Evolutionary conservation across 495 filamentous ascomycete species (phyloP).

Genomic region (Talaromyces proteolyticus): DNA sequence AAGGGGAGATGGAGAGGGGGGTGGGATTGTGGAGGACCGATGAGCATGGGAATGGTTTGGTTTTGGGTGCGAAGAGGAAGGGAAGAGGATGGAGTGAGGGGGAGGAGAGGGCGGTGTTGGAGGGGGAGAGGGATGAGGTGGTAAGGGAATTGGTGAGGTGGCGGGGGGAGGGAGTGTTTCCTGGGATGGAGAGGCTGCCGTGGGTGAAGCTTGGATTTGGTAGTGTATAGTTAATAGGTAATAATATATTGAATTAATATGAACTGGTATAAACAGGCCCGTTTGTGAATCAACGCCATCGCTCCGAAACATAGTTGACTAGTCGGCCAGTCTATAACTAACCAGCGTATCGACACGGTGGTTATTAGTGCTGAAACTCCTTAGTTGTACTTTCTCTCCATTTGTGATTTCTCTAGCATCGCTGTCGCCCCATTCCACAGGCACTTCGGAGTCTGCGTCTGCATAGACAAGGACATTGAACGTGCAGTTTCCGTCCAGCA

Average conservation of each 20-base stretch:
- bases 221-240: no score
- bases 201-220: no score
- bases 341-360: conserved; percentile 93
- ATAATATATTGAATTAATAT: no score
- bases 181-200: conserved; percentile 25
- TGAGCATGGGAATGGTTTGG: conserved; percentile 32
- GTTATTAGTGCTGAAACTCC: conserved; percentile 91
- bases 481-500: conserved; percentile 88
- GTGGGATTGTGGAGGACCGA: conserved; percentile 39
- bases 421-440: conserved; percentile 97
- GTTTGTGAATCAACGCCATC: no score
- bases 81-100: conserved; percentile 33
- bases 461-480: conserved; percentile 99
- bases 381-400: conserved; percentile 89
- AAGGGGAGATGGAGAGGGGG: conserved; percentile 33
- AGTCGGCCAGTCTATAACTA: conserved; percentile 66
- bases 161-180: conserved; percentile 34
- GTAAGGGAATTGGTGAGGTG: conserved; percentile 32
- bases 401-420: conserved; percentile 97
- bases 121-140: conserved; percentile 18
- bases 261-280: no score
- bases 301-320: no score
- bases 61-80: conserved; percentile 29
- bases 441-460: conserved; percentile 92
- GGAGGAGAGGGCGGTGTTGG: conserved; percentile 19